Conservation (phyloP, 2,329 filamentous ascomycete genomes). For the Fusarium sp. region DNA sequence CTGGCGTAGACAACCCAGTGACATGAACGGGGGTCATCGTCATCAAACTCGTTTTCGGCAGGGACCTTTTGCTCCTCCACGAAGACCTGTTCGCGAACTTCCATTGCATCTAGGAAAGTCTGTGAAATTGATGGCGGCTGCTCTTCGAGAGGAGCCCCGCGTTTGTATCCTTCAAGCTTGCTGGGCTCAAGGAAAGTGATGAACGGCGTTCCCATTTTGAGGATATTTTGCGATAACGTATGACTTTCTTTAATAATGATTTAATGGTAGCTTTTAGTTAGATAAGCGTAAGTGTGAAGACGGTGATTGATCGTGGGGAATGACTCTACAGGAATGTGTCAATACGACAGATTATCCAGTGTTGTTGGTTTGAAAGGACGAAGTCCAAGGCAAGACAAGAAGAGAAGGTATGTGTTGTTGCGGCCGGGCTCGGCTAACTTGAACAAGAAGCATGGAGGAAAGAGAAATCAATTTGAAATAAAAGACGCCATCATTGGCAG, state of each 20-base stretch:
- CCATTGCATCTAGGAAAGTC: conserved; percentile 72
- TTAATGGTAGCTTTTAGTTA: background rate
- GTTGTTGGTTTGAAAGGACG: background rate
- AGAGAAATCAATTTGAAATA: background rate
- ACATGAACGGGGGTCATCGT: conserved; percentile 80
- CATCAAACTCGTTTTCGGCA: conserved; percentile 79
- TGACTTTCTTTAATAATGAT: background rate
- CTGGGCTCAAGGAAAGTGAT: conserved; percentile 60
- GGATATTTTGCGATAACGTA: background rate
- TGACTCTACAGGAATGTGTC: background rate
- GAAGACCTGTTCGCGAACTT: conserved; percentile 70
- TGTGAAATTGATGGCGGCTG: conserved; percentile 62
- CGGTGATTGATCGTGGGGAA: background rate
- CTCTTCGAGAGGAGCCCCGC: conserved; percentile 50
- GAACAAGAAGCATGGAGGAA: background rate
- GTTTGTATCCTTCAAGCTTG: conserved; percentile 61
- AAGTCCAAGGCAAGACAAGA: background rate
- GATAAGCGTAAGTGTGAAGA: background rate
- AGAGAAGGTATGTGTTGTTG: background rate
- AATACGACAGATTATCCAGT: conserved; percentile 9
- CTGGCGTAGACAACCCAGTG: conserved; percentile 90
- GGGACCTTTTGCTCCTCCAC: conserved; percentile 68
- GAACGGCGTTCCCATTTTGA: conserved; percentile 62
- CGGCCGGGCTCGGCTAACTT: background rate
- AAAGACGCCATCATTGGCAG: background rate